Evolutionary conservation across 2,329 filamentous ascomycete genomes (phyloP).

Genomic region (Fusarium mexicanum): DNA sequence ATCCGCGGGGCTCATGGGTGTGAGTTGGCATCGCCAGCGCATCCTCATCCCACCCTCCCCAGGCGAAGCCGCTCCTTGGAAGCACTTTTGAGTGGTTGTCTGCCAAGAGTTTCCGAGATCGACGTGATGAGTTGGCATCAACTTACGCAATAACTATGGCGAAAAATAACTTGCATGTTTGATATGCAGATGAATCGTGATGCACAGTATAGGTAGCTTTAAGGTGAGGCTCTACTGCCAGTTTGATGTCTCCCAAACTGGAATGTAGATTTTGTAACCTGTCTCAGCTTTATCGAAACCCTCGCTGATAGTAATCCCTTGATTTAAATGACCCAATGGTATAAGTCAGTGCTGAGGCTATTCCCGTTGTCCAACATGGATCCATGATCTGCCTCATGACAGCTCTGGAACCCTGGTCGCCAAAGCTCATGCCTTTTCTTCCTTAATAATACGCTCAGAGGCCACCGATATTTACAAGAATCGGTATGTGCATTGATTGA

Average conservation of each 20-base stretch:
- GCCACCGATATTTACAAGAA: slow-evolving; percentile 12
- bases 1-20: slow-evolving; percentile 20
- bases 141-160: slow-evolving; percentile 10
- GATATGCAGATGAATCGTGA: background rate
- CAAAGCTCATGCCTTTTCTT: background rate
- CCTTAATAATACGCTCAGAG: background rate
- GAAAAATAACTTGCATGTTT: background rate
- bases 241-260: background rate
- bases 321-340: background rate
- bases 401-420: slow-evolving; percentile 17
- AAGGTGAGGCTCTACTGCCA: slow-evolving; percentile 1
- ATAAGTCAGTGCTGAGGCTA: slow-evolving; percentile 5
- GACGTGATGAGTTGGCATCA: slow-evolving; percentile 40
- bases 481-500: background rate
- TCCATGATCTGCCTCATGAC: slow-evolving; percentile 6
- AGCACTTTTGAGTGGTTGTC: slow-evolving; percentile 23
- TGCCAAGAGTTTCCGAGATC: slow-evolving; percentile 26
- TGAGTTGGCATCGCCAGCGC: slow-evolving; percentile 45
- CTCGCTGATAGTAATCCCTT: background rate
- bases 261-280: slow-evolving; percentile 10
- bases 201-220: background rate
- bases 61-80: slow-evolving; percentile 15
- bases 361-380: slow-evolving; percentile 1
- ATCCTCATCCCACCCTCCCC: slow-evolving; percentile 38
- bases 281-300: background rate